Conservation (phyloP, 2,329 filamentous ascomycete genomes). For the Neopestalotiopsis rosae region DNA sequence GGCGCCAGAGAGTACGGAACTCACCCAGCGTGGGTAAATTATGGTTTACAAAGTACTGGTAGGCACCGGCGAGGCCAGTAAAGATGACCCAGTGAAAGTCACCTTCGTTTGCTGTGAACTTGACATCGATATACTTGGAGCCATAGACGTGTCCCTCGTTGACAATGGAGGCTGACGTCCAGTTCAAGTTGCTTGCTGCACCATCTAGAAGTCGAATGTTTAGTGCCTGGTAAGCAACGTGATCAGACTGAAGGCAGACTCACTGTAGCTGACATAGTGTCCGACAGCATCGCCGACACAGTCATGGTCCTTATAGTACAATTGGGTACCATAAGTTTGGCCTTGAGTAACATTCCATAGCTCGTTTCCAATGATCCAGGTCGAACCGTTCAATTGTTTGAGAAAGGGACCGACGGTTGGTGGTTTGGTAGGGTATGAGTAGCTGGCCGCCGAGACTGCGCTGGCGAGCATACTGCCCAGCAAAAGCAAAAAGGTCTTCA, state of each 20-base stretch:
- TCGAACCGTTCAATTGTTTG: constrained; percentile 30
- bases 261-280: constrained; percentile 39
- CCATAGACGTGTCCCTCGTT: constrained; percentile 37
- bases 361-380: constrained; percentile 39
- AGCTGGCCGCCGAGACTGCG: not conserved
- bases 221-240: not conserved
- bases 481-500: constrained; percentile 14
- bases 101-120: constrained; percentile 50
- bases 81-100: constrained; percentile 60
- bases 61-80: constrained; percentile 54
- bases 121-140: constrained; percentile 51
- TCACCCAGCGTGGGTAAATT: constrained; percentile 53
- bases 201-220: constrained; percentile 42
- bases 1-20: constrained; percentile 54
- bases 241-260: constrained; percentile 16
- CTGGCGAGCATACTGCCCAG: constrained; percentile 15
- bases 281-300: constrained; percentile 36
- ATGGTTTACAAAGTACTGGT: constrained; percentile 59
- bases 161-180: constrained; percentile 50
- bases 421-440: not conserved
- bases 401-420: constrained; percentile 31
- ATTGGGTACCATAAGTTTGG: constrained; percentile 31
- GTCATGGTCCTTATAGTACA: constrained; percentile 36
- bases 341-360: constrained; percentile 37
- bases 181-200: constrained; percentile 50